Base-by-base conservation (phyloP, 257 asterid species). In the Solanum pimpinellifolium region DNA sequence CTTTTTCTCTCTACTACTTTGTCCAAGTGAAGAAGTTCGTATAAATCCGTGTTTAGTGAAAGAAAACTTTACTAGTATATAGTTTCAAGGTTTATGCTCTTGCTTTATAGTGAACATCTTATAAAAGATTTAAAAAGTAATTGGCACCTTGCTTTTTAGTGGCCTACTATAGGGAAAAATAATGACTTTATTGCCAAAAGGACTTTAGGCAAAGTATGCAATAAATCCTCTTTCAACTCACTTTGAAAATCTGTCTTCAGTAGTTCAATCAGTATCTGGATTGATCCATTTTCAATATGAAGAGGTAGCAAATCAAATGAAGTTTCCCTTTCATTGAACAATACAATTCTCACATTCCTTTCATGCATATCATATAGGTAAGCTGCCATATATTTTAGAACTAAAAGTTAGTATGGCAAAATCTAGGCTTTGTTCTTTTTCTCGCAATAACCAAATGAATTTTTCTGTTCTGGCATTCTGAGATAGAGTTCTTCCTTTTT, bases 141-240 rank as follows among this genome's bases (percentile, higher is more conserved):
- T 82, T 86, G 69, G 85, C 87, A 46, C 88, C 90, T 88, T 78
- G 85, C 84, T 59, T 70, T 88, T 86, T 13, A 52, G 83, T 44
- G 70, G 62, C 85, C 16, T 83, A 91, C 87, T 89, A 87, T 87
- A 84, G 65, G 39, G 39, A 0, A 6, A 84, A 80, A 80, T 87
- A 73, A 84, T 35, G 86, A 60, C 85, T 87, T 92, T 90, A 86
- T 91, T 88, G 87, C 86, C 87, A 82, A 88, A 89, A 70, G 65
- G 85, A 83, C 59, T 39, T 74, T 65, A 35, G 69, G 42, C 86
- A 76, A 81, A 60, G 75, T 75, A 86, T 83, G 83, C 86, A 62
- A 85, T 88, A 76, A 84, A 85, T 89, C 85, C 31, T 89, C 89
- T 66, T 47, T 20, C 33, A 25, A 35, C 60, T 20, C 83, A 77